Evolutionary conservation across 768 basidiomycete genomes (phyloP).

Genomic region (Macrocybe gigantea): DNA sequence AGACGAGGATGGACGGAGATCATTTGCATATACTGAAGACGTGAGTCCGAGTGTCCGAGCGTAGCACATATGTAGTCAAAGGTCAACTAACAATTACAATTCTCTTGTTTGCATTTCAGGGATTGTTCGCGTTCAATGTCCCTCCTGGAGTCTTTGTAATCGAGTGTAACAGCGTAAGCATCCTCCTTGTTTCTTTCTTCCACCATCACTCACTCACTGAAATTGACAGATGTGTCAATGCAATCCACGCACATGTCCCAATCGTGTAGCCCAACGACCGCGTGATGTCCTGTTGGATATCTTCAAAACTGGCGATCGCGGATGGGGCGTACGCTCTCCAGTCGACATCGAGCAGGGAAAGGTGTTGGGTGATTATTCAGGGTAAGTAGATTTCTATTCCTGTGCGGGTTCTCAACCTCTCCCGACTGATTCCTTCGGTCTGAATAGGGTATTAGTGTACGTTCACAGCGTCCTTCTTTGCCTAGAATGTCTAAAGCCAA

Average conservation of each 20-base stretch:
- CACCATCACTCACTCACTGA: neutral
- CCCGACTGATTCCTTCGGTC: neutral
- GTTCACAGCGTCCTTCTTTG: constrained; percentile 9
- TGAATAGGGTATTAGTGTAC: constrained; percentile 39
- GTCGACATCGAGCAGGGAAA: constrained; percentile 41
- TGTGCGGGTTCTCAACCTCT: constrained; percentile 3
- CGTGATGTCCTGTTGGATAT: constrained; percentile 54
- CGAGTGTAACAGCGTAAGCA: constrained; percentile 58
- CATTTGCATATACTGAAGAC: constrained; percentile 35
- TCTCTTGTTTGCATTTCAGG: constrained; percentile 24
- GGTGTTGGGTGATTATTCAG: constrained; percentile 64
- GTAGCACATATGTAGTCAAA: constrained; percentile 9
- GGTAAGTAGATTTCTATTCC: constrained; percentile 31
- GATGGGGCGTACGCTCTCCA: constrained; percentile 62
- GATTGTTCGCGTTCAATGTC: constrained; percentile 39
- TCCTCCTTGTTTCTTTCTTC: neutral
- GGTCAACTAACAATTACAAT: constrained; percentile 12
- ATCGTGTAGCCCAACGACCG: constrained; percentile 57
- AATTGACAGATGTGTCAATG: constrained; percentile 39
- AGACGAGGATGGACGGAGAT: constrained; percentile 19
- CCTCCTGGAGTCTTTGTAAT: constrained; percentile 45
- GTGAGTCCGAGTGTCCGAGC: too few relatives aligned
- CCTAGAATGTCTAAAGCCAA: too few relatives aligned
- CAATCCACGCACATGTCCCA: constrained; percentile 33
- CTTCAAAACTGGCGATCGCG: constrained; percentile 55